Percentiles rank a stretch among this genome's conserved stretches.
phyloP scores from a whole-genome alignment of 1,139 yeast genomes.

The Candida sojae region DNA sequence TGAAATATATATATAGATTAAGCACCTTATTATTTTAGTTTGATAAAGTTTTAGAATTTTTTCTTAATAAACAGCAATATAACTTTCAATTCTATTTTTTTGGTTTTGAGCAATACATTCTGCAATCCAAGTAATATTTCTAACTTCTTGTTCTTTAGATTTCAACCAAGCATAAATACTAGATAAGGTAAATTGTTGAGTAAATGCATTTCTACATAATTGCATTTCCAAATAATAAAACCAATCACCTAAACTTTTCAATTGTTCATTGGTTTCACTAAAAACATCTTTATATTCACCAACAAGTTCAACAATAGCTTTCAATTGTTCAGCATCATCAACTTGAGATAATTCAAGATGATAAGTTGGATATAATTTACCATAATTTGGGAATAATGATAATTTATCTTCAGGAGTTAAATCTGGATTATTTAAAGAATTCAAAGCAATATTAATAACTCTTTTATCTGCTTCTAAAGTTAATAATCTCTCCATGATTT shows the following conservation, averaged over 20 bases:
- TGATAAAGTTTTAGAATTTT: not conserved
- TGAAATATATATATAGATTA: no score
- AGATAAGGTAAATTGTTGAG: conserved; percentile 91
- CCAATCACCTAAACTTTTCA: conserved; percentile 81
- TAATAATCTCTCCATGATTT: conserved; percentile 75
- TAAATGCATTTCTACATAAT: conserved; percentile 86
- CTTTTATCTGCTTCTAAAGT: conserved; percentile 95
- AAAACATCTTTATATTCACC: conserved; percentile 77
- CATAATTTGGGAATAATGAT: conserved; percentile 75
- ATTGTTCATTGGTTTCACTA: conserved; percentile 48
- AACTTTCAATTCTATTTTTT: conserved; percentile 77
- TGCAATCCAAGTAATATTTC: conserved; percentile 98
- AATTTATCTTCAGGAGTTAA: conserved; percentile 69
- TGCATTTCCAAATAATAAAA: conserved; percentile 92
- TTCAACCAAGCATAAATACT: conserved; percentile 97
- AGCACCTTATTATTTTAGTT: no score
- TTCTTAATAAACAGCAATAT: conserved; percentile 63
- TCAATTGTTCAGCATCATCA: conserved; percentile 85
- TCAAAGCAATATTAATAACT: conserved; percentile 85
- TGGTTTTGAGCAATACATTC: conserved; percentile 94
- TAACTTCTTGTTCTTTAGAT: conserved; percentile 92
- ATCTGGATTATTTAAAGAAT: conserved; percentile 80
- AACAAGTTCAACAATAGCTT: conserved; percentile 68
- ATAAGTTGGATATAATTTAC: conserved; percentile 76
- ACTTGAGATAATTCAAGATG: conserved; percentile 70